Evolutionary conservation across 192 early-diverging fungal genomes (phyloP).

Genomic region (Mortierella claussenii): DNA sequence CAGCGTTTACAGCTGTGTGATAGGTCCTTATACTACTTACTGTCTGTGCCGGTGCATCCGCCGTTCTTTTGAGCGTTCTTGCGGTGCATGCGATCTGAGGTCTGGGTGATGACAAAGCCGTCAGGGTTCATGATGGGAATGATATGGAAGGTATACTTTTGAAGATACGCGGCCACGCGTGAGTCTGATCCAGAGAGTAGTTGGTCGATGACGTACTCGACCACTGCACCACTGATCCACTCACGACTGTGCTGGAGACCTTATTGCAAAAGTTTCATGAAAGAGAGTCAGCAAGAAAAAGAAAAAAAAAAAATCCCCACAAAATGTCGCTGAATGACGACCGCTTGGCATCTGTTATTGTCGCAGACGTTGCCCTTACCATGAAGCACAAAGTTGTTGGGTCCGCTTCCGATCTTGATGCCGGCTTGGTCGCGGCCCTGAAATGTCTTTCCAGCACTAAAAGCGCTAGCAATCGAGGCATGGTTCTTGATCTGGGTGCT

Average conservation of each 20-base stretch:
- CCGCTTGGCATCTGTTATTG: too few relatives aligned
- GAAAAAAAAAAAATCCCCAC: too few relatives aligned
- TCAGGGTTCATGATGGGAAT: slow-evolving; percentile 70
- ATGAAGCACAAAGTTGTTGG: slow-evolving; percentile 42
- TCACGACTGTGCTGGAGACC: slow-evolving; percentile 65
- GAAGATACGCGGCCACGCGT: slow-evolving; percentile 42
- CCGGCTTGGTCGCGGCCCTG: slow-evolving; percentile 29
- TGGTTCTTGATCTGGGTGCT: slow-evolving; percentile 26
- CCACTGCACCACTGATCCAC: slow-evolving; percentile 54
- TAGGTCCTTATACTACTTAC: neutral
- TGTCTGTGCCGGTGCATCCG: slow-evolving; percentile 49
- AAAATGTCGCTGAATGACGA: too few relatives aligned
- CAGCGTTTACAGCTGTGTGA: too few relatives aligned
- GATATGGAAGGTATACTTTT: slow-evolving; percentile 60
- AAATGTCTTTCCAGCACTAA: slow-evolving; percentile 35
- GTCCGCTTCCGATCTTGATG: slow-evolving; percentile 44
- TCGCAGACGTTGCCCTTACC: slow-evolving; percentile 27
- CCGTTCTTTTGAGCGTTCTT: slow-evolving; percentile 60
- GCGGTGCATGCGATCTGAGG: slow-evolving; percentile 56
- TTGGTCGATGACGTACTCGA: slow-evolving; percentile 30
- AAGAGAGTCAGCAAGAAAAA: neutral
- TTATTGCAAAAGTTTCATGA: neutral
- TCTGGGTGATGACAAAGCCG: slow-evolving; percentile 65
- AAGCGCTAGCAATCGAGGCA: slow-evolving; percentile 6
- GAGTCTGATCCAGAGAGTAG: slow-evolving; percentile 46